Conservation (phyloP, 2,329 filamentous ascomycete genomes). For the Cladosporium austrohemisphaericum region DNA sequence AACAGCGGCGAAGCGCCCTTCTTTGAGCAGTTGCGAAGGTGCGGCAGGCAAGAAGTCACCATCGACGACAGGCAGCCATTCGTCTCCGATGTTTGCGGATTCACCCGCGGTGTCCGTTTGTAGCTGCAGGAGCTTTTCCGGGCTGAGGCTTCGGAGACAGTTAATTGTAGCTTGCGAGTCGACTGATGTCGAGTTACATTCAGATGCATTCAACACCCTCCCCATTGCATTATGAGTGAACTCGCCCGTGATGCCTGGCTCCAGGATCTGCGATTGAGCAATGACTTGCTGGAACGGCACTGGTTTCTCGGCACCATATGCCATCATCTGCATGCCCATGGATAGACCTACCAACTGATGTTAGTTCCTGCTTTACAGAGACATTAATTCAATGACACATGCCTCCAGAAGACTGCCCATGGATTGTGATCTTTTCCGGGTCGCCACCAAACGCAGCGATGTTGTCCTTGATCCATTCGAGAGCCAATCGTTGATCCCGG, state of each 20-base stretch:
- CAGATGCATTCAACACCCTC: slow-evolving; percentile 40
- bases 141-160: slow-evolving; percentile 47
- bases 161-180: slow-evolving; percentile 44
- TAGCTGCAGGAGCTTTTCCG: slow-evolving; percentile 42
- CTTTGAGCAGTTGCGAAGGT: slow-evolving; percentile 39
- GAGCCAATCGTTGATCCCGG: slow-evolving; percentile 37
- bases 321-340: slow-evolving; percentile 44
- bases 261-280: slow-evolving; percentile 48
- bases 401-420: slow-evolving; percentile 38
- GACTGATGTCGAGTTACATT: slow-evolving; percentile 40
- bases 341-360: slow-evolving; percentile 16
- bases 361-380: too few species aligned
- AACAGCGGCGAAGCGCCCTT: slow-evolving; percentile 39
- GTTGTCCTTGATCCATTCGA: slow-evolving; percentile 41
- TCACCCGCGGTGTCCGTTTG: slow-evolving; percentile 41
- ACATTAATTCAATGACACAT: neutral
- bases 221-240: slow-evolving; percentile 48
- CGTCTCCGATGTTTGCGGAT: slow-evolving; percentile 42
- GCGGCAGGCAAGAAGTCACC: slow-evolving; percentile 45
- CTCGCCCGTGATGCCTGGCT: slow-evolving; percentile 46
- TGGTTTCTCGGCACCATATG: slow-evolving; percentile 44
- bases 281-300: slow-evolving; percentile 47
- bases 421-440: slow-evolving; percentile 37
- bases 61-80: slow-evolving; percentile 51
- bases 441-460: slow-evolving; percentile 43